phyloP scores from a whole-genome alignment of 2,329 filamentous ascomycete species.

The Pseudogymnoascus sp. region DNA sequence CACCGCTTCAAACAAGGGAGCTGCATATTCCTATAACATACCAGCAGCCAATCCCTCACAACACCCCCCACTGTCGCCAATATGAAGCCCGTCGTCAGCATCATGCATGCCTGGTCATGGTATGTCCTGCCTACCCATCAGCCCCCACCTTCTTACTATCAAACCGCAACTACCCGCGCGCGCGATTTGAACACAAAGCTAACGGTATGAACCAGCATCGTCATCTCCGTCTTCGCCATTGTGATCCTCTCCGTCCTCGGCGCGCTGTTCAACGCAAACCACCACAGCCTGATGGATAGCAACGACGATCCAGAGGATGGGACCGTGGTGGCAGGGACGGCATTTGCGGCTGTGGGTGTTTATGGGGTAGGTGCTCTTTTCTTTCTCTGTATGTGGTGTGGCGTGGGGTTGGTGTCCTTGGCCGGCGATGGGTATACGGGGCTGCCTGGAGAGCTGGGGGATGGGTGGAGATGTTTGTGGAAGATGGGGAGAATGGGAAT shows the following conservation, averaged over 20 bases:
- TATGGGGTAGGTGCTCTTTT: slow-evolving; percentile 64
- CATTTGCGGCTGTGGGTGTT: slow-evolving; percentile 82
- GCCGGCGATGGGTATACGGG: not conserved
- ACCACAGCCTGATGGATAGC: slow-evolving; percentile 78
- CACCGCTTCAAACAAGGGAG: not conserved
- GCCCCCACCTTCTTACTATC: slow-evolving; percentile 12
- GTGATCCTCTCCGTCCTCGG: slow-evolving; percentile 59
- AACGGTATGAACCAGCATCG: slow-evolving; percentile 46
- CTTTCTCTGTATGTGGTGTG: slow-evolving; percentile 2
- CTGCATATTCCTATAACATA: not conserved
- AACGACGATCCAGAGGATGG: slow-evolving; percentile 67
- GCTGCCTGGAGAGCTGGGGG: not conserved
- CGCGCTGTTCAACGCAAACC: slow-evolving; percentile 68
- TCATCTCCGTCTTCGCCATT: slow-evolving; percentile 62
- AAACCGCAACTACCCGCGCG: not conserved
- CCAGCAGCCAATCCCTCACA: not conserved
- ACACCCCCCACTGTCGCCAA: slow-evolving; percentile 32
- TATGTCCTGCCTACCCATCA: slow-evolving; percentile 40
- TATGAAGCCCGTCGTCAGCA: slow-evolving; percentile 89
- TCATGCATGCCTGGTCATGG: slow-evolving; percentile 93
- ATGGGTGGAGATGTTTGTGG: not conserved
- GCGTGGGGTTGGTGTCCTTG: not conserved
- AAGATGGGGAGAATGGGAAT: not conserved
- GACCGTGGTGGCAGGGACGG: slow-evolving; percentile 70
- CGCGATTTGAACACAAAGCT: not conserved